A percentile compares a stretch with the other conserved stretches of the same genome.
These are phyloP conservation scores for Exophiala sp. DNA, from an alignment of 2,329 filamentous ascomycete genomes.

Conservation along the genomic window DNA sequence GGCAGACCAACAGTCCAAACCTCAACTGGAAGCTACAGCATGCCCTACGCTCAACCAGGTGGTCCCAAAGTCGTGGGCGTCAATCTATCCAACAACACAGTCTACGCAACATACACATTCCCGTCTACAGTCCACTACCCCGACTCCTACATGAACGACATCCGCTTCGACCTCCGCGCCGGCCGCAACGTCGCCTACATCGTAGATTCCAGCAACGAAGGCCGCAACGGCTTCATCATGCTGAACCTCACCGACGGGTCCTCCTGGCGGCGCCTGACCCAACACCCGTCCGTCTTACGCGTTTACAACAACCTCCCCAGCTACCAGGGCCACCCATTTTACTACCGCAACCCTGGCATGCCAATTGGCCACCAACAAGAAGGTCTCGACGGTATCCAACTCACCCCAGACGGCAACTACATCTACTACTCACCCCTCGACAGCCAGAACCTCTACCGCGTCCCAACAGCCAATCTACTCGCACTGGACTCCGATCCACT, in stretches of 20 bases:
- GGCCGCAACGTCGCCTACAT: constrained; percentile 45
- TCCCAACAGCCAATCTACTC: constrained; percentile 37
- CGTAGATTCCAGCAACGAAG: constrained; percentile 46
- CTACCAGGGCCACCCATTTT: constrained; percentile 36
- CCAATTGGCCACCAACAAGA: constrained; percentile 31
- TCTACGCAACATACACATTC: constrained; percentile 43
- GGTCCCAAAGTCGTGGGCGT: constrained; percentile 47
- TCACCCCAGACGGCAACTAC: constrained; percentile 35
- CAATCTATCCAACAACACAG: constrained; percentile 39
- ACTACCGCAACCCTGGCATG: constrained; percentile 28
- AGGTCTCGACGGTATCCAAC: constrained; percentile 36
- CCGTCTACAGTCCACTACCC: constrained; percentile 43
- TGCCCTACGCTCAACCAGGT: constrained; percentile 45
- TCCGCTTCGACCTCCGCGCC: constrained; percentile 46
- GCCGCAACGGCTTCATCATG: constrained; percentile 47
- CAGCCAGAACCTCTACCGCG: constrained; percentile 34
- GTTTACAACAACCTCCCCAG: constrained; percentile 33
- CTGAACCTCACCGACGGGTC: constrained; percentile 26
- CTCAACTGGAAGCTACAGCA: constrained; percentile 35
- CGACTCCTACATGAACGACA: constrained; percentile 47
- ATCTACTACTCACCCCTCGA: constrained; percentile 46
- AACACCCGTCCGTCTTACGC: constrained; percentile 27
- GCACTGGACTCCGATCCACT: constrained; percentile 32
- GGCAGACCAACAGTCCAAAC: constrained; percentile 43
- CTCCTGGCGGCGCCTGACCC: constrained; percentile 24